phyloP scores from a whole-genome alignment of 2,329 filamentous ascomycete species.

The Calonectria pseudoturangicola region DNA sequence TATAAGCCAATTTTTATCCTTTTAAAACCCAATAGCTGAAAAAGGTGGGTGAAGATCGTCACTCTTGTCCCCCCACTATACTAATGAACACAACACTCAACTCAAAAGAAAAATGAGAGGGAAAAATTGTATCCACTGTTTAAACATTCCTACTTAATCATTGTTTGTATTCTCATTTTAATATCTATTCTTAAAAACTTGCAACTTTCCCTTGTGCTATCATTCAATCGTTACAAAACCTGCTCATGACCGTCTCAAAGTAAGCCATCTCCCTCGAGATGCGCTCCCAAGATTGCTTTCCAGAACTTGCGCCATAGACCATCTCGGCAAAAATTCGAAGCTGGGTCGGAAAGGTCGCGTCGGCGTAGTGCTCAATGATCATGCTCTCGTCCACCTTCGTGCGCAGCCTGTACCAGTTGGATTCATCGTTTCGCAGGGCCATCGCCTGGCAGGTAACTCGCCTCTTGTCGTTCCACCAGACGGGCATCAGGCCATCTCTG shows the following conservation, averaged over 20 bases:
- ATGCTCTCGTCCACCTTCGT: slow-evolving; percentile 53
- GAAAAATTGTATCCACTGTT: not conserved
- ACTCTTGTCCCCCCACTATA: no score
- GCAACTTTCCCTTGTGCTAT: not conserved
- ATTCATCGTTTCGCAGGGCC: slow-evolving; percentile 46
- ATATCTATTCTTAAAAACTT: no score
- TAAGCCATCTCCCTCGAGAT: not conserved
- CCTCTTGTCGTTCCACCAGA: slow-evolving; percentile 62
- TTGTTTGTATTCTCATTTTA: not conserved
- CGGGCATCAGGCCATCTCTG: slow-evolving; percentile 57
- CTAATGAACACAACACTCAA: not conserved
- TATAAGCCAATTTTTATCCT: no score
- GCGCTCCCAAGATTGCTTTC: not conserved
- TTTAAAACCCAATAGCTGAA: no score
- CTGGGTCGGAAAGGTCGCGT: slow-evolving; percentile 63
- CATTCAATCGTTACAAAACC: not conserved
- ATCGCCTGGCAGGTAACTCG: slow-evolving; percentile 57
- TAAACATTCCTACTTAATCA: not conserved
- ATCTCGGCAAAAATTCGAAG: slow-evolving; percentile 64
- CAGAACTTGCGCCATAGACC: slow-evolving; percentile 43
- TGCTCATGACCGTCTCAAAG: not conserved
- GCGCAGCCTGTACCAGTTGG: slow-evolving; percentile 53
- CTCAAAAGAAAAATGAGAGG: not conserved
- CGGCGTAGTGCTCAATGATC: slow-evolving; percentile 61
- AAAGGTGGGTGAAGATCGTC: no score